Percentiles rank a stretch among this genome's conserved stretches.
phyloP scores from a whole-genome alignment of 2,329 filamentous ascomycete genomes.

The Spiromastix sp. region DNA sequence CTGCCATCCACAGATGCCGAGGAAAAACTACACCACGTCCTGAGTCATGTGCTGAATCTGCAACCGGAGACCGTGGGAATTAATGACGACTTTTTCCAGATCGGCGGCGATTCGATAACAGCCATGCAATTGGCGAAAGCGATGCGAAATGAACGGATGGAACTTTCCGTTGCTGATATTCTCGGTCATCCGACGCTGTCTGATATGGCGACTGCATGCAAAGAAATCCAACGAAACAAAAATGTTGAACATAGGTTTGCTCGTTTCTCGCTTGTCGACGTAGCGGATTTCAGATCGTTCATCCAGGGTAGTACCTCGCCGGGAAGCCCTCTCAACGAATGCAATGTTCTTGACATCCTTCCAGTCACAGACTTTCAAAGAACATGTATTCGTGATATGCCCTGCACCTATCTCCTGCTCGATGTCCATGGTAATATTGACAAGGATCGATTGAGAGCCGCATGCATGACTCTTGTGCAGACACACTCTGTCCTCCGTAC shows the following conservation, averaged over 20 bases:
- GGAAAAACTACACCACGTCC: constrained; percentile 11
- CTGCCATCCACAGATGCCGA: constrained; percentile 10
- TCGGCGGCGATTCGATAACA: constrained; percentile 24
- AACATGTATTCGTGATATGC: constrained; percentile 32
- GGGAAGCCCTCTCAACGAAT: constrained; percentile 11
- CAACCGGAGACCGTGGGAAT: constrained; percentile 12
- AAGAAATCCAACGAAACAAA: constrained; percentile 18
- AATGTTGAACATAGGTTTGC: no score
- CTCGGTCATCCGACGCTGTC: constrained; percentile 8
- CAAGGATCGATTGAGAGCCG: constrained; percentile 24
- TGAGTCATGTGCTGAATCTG: constrained; percentile 15
- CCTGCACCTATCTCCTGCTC: constrained; percentile 32
- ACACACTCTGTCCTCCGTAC: constrained; percentile 33
- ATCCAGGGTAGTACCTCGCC: not conserved
- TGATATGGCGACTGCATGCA: constrained; percentile 41
- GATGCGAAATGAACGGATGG: not conserved
- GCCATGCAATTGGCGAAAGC: constrained; percentile 12
- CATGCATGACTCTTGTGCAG: constrained; percentile 27
- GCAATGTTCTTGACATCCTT: constrained; percentile 11
- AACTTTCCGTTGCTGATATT: constrained; percentile 9
- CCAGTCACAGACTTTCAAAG: constrained; percentile 18
- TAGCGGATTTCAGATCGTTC: constrained; percentile 9
- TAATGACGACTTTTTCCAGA: constrained; percentile 21
- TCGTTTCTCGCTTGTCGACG: not conserved
- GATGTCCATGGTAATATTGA: constrained; percentile 25